Evolutionary conservation across 176 grass and related monocot genomes (phyloP).

Genomic region (maize (Zea mays)): DNA sequence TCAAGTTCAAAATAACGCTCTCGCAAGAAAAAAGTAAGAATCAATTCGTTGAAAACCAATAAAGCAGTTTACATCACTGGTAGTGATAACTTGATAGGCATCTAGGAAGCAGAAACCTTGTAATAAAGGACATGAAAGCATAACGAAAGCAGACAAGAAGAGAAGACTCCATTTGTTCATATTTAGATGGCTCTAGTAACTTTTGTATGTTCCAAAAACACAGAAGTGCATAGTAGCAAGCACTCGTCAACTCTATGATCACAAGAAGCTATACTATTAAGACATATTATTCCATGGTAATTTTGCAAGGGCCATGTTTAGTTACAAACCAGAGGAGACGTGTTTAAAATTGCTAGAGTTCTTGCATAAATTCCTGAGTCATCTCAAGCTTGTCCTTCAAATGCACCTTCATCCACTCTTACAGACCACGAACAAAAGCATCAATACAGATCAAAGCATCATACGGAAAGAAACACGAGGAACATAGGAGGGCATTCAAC

Average conservation of each 20-base stretch:
- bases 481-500: background rate
- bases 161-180: background rate
- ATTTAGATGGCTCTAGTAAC: conserved; percentile 4
- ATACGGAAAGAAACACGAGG: background rate
- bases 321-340: conserved; percentile 14
- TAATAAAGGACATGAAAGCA: background rate
- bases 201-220: background rate
- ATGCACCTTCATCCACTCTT: conserved; percentile 73
- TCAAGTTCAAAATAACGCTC: too few relatives aligned
- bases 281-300: background rate
- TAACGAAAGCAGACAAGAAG: background rate
- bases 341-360: too few relatives aligned
- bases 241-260: background rate
- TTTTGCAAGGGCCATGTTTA: background rate
- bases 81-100: too few relatives aligned
- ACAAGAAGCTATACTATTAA: background rate
- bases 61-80: too few relatives aligned
- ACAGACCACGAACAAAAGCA: background rate
- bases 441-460: background rate
- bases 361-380: conserved; percentile 60
- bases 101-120: background rate
- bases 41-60: too few relatives aligned
- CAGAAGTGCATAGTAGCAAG: background rate
- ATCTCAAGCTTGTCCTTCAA: conserved; percentile 64
- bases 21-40: too few relatives aligned